Conservation (phyloP, 1,284 basidiomycete species). For the Agaricales sp. region DNA sequence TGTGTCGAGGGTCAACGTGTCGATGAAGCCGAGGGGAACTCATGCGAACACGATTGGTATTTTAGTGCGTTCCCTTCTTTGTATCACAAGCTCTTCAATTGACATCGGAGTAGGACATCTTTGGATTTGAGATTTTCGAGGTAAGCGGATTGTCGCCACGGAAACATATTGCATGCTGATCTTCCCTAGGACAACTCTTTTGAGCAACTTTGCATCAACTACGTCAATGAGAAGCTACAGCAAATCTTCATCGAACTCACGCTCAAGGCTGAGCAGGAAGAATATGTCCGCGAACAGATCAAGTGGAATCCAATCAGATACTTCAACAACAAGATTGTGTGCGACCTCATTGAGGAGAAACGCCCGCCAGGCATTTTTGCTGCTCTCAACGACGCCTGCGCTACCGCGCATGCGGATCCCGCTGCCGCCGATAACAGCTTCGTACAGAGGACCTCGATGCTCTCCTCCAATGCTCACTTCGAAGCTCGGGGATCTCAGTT, state of each 20-base stretch:
- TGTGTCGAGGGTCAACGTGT: slow-evolving; percentile 90
- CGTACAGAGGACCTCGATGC: slow-evolving; percentile 79
- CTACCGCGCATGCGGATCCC: slow-evolving; percentile 97
- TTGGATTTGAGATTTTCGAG: slow-evolving; percentile 97
- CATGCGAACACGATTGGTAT: slow-evolving; percentile 91
- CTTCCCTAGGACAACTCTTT: slow-evolving; percentile 84
- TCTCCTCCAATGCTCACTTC: slow-evolving; percentile 83
- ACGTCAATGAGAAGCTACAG: slow-evolving; percentile 98
- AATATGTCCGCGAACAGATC: slow-evolving; percentile 97
- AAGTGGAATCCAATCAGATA: slow-evolving; percentile 99
- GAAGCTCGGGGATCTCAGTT: slow-evolving; percentile 89
- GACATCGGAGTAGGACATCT: slow-evolving; percentile 64
- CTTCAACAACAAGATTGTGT: slow-evolving; percentile 95
- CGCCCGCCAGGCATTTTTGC: slow-evolving; percentile 97
- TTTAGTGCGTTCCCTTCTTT: slow-evolving; percentile 38
- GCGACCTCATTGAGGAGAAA: slow-evolving; percentile 94
- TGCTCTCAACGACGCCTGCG: slow-evolving; percentile 95
- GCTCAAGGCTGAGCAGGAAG: slow-evolving; percentile 98
- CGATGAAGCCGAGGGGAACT: slow-evolving; percentile 81
- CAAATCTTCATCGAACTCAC: slow-evolving; percentile 99
- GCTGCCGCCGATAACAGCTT: slow-evolving; percentile 96
- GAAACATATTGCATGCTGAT: neutral
- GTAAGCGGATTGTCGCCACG: slow-evolving; percentile 22
- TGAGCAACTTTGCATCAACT: slow-evolving; percentile 99
- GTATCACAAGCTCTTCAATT: slow-evolving; percentile 3